Conservation (phyloP, 306 rosid species). For the Trifolium dubium region DNA sequence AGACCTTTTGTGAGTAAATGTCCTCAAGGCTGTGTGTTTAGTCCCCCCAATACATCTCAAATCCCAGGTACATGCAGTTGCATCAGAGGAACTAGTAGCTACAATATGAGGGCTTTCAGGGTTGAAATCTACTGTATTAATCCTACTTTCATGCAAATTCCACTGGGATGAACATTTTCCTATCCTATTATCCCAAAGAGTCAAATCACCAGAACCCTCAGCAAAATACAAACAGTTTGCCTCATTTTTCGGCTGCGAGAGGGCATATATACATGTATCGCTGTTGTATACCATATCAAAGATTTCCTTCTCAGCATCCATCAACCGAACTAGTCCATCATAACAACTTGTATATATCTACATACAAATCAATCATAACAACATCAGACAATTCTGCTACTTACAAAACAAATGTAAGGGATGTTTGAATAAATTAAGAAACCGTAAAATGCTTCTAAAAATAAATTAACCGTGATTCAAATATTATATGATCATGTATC, state of each 20-base stretch:
- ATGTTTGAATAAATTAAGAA: not conserved
- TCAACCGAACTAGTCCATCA: constrained; percentile 68
- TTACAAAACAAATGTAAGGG: not conserved
- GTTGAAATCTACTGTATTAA: constrained; percentile 75
- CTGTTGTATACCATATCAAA: constrained; percentile 67
- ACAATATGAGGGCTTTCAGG: constrained; percentile 56
- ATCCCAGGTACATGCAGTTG: constrained; percentile 92
- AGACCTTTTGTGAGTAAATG: constrained; percentile 60
- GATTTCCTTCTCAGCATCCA: constrained; percentile 90
- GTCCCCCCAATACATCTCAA: constrained; percentile 56
- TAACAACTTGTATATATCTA: constrained; percentile 82
- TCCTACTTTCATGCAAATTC: constrained; percentile 69
- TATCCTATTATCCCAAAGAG: constrained; percentile 67
- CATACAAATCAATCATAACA: constrained; percentile 27
- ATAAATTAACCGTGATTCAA: not conserved
- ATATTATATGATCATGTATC: not conserved
- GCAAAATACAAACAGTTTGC: constrained; percentile 69
- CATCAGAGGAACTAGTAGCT: constrained; percentile 86
- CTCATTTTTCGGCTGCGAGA: constrained; percentile 62
- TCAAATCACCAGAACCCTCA: constrained; percentile 70
- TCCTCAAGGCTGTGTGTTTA: constrained; percentile 57
- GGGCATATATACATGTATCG: constrained; percentile 55
- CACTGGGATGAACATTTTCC: constrained; percentile 60
- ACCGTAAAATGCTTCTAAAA: too few relatives aligned
- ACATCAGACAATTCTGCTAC: constrained; percentile 11